phyloP scores from a whole-genome alignment of 169 alveolate genomes.

The Cyclospora cayetanensis region DNA sequence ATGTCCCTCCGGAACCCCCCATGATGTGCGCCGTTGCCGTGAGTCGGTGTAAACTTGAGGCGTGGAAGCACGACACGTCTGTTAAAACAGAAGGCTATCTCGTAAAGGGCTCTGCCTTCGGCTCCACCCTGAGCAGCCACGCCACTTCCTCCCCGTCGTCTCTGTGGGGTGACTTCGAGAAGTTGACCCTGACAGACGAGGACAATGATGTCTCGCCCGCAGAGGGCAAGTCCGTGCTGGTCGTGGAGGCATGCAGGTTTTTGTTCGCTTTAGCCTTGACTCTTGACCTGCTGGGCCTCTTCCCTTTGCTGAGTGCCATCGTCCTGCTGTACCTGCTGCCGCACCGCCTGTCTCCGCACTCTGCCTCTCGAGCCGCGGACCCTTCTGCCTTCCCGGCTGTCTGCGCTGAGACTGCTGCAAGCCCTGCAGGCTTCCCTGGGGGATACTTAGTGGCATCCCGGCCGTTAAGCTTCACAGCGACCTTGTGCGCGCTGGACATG shows the following conservation, averaged over 20 bases:
- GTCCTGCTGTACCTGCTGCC: conserved; percentile 11
- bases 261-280: conserved; percentile 43
- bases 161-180: background rate
- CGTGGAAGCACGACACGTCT: background rate
- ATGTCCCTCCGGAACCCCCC: conserved; percentile 26
- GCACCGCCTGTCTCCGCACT: background rate
- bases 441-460: background rate
- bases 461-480: background rate
- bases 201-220: background rate
- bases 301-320: conserved; percentile 32
- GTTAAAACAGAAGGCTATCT: background rate
- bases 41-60: background rate
- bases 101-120: background rate
- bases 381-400: background rate
- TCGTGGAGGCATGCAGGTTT: conserved; percentile 47
- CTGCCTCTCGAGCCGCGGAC: background rate
- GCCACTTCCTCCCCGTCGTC: background rate
- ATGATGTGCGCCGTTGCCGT: background rate
- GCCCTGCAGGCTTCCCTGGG: background rate
- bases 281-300: conserved; percentile 46
- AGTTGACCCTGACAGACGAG: background rate
- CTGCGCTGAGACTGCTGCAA: conserved; percentile 16
- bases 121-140: background rate
- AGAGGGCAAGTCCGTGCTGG: background rate
- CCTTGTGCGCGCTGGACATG: conserved; percentile 1